A percentile compares a stretch with the other conserved stretches of the same genome.
Evolutionary conservation across 2,329 filamentous ascomycete species (phyloP).

Genomic region (Botryotinia narcissicola): DNA sequence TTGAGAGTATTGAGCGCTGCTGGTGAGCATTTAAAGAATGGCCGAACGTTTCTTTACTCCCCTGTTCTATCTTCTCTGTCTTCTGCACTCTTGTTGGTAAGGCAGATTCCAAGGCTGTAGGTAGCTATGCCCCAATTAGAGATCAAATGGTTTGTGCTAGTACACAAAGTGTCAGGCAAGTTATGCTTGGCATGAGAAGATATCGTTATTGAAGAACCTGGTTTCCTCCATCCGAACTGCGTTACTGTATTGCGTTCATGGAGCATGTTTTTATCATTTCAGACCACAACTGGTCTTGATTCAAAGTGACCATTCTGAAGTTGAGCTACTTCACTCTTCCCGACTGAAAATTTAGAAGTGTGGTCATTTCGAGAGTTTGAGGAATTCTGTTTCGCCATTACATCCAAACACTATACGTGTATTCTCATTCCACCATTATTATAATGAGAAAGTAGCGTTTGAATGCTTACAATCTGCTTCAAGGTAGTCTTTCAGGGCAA

Average conservation of each 20-base stretch:
- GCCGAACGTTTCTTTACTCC: background rate
- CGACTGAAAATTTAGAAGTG: background rate
- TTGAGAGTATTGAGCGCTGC: background rate
- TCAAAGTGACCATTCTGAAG: background rate
- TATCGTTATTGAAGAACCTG: background rate
- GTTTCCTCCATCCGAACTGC: background rate
- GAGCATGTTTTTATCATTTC: background rate
- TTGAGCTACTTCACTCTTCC: background rate
- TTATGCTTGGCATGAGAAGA: background rate
- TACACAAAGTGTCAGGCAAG: background rate
- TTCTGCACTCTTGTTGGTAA: background rate
- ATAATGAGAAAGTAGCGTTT: background rate
- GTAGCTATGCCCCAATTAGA: background rate
- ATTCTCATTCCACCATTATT: background rate
- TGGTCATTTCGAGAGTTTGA: background rate
- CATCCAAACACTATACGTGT: background rate
- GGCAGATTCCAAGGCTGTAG: background rate
- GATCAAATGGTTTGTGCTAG: background rate
- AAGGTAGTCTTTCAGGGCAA: background rate
- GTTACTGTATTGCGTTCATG: background rate
- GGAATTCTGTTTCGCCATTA: background rate
- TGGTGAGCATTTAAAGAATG: background rate
- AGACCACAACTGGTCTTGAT: rapidly evolving
- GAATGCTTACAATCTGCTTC: background rate
- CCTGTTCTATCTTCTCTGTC: background rate